Conservation (phyloP, 345 rosid species). For the Punica granatum region DNA sequence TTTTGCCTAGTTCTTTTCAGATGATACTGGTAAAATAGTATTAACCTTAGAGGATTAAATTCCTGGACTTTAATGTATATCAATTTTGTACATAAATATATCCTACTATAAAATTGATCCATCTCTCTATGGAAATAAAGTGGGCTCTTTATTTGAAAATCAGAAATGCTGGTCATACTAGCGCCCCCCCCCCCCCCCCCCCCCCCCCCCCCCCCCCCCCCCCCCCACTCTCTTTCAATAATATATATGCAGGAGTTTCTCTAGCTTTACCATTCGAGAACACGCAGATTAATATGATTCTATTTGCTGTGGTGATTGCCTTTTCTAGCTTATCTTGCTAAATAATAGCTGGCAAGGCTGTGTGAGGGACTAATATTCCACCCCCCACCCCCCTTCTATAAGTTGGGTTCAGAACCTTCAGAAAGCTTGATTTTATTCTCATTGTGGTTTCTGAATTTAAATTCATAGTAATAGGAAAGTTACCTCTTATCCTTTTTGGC, state of each 20-base stretch:
- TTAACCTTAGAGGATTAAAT: neutral
- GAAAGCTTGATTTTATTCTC: neutral
- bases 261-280: neutral
- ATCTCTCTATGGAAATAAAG: neutral
- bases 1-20: neutral
- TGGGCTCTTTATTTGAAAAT: neutral
- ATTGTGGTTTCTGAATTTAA: neutral
- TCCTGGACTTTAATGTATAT: neutral
- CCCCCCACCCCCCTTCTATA: neutral
- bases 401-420: neutral
- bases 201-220: too few species aligned
- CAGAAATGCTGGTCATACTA: neutral
- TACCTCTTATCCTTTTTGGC: neutral
- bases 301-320: neutral
- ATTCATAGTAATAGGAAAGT: neutral
- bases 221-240: too few species aligned
- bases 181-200: too few species aligned
- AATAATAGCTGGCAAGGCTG: neutral
- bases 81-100: too few species aligned
- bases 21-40: neutral
- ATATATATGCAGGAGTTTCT: neutral
- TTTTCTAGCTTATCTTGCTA: neutral
- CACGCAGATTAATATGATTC: neutral
- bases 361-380: neutral
- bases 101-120: neutral